A percentile compares a stretch with the other conserved stretches of the same genome.
phyloP scores from a whole-genome alignment of 345 rosid genomes.

The Euphorbia pulcherrima region DNA sequence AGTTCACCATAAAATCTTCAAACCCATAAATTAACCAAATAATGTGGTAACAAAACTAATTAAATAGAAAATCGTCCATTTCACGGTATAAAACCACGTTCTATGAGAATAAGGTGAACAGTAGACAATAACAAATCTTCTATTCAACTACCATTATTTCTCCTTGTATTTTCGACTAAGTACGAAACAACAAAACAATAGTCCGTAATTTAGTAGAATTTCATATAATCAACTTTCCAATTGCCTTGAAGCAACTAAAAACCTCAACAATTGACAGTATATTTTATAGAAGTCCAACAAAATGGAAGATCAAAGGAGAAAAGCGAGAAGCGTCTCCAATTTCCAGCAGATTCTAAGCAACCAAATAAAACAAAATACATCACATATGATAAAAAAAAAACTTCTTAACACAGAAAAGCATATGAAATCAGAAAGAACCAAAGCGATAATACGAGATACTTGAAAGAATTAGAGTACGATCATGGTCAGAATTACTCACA shows the following conservation, averaged over 20 bases:
- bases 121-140: neutral
- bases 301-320: neutral
- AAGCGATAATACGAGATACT: neutral
- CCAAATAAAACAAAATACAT: constrained; percentile 13
- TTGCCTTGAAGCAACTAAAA: neutral
- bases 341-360: constrained; percentile 10
- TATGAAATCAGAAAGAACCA: neutral
- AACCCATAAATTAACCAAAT: neutral
- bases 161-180: neutral
- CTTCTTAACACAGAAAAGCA: neutral
- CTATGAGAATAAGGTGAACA: neutral
- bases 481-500: constrained; percentile 3
- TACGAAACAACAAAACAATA: neutral
- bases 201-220: neutral
- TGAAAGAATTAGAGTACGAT: neutral
- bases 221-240: neutral
- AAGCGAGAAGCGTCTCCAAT: neutral
- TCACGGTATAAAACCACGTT: neutral
- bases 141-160: neutral
- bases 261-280: neutral
- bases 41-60: neutral
- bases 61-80: neutral
- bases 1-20: neutral
- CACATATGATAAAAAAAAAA: neutral
- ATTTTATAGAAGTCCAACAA: neutral